A percentile compares a stretch with the other conserved stretches of the same genome.
phyloP scores from a whole-genome alignment of 1,139 yeast species.

The Hansenula lynferdii region DNA sequence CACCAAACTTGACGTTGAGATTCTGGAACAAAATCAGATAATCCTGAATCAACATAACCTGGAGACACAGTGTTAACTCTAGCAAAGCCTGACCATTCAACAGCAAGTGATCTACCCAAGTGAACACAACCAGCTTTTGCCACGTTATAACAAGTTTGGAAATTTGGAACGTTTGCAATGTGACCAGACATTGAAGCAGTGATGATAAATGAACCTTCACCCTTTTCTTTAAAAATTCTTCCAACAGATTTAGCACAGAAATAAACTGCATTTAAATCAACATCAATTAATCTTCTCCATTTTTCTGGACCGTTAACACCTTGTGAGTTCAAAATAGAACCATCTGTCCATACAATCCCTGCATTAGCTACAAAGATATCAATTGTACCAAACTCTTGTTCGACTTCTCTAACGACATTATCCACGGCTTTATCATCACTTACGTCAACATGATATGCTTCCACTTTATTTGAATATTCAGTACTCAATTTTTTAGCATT shows the following conservation, averaged over 20 bases:
- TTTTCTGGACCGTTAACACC: constrained; percentile 46
- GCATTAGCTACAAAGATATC: constrained; percentile 89
- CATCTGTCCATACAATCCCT: constrained; percentile 83
- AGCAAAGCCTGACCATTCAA: constrained; percentile 88
- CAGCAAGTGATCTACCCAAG: constrained; percentile 76
- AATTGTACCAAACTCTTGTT: constrained; percentile 66
- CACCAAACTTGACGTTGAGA: constrained; percentile 60
- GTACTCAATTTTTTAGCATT: constrained; percentile 54
- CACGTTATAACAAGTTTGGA: constrained; percentile 86
- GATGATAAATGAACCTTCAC: constrained; percentile 70
- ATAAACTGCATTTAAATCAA: constrained; percentile 73
- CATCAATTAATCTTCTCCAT: constrained; percentile 67
- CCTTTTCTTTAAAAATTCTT: constrained; percentile 62
- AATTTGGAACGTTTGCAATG: constrained; percentile 83
- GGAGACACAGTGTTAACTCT: constrained; percentile 85
- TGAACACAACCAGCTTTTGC: constrained; percentile 87
- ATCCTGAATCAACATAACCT: constrained; percentile 75
- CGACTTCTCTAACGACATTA: constrained; percentile 49
- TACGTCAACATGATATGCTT: constrained; percentile 70
- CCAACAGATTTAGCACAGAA: constrained; percentile 75
- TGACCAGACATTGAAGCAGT: constrained; percentile 93
- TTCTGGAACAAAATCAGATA: constrained; percentile 53
- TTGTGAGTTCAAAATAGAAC: constrained; percentile 54
- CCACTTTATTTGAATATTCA: constrained; percentile 58
- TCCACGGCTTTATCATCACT: constrained; percentile 56